A percentile compares a stretch with the other conserved stretches of the same genome.
These are phyloP conservation scores for Haplosporangium gracile DNA, from an alignment of 192 early-diverging fungal species.

Conservation along the genomic window DNA sequence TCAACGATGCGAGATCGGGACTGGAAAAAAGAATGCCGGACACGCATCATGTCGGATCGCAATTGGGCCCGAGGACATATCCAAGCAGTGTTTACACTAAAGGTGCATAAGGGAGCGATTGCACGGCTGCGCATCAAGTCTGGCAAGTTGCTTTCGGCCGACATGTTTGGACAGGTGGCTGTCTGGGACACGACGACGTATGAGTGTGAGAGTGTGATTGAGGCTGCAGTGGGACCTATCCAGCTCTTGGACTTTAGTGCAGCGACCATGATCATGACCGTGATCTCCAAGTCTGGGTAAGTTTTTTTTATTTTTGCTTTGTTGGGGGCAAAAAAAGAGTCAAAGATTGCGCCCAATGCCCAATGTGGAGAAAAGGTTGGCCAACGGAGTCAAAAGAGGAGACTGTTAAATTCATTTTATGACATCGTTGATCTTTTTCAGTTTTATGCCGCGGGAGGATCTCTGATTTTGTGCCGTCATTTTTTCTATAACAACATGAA, in stretches of 20 bases:
- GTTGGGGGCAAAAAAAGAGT: background rate
- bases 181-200: conserved; percentile 40
- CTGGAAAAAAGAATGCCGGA: conserved; percentile 51
- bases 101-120: conserved; percentile 26
- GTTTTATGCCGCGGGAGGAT: too few relatives aligned
- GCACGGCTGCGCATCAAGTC: conserved; percentile 38
- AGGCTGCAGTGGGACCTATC: conserved; percentile 37
- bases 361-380: background rate
- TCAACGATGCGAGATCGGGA: conserved; percentile 9
- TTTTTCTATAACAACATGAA: background rate
- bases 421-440: background rate
- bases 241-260: conserved; percentile 49
- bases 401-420: background rate
- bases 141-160: conserved; percentile 30
- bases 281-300: conserved; percentile 50
- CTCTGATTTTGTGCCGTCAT: background rate
- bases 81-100: conserved; percentile 29
- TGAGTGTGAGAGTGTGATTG: conserved; percentile 16
- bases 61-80: conserved; percentile 48
- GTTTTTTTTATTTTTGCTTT: conserved; percentile 11
- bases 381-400: background rate
- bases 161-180: conserved; percentile 46
- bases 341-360: background rate
- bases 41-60: conserved; percentile 43
- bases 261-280: conserved; percentile 38